These are phyloP conservation scores for Pseudovirgaria hyperparasitica DNA, from an alignment of 2,329 filamentous ascomycete species.

Conservation along the genomic window DNA sequence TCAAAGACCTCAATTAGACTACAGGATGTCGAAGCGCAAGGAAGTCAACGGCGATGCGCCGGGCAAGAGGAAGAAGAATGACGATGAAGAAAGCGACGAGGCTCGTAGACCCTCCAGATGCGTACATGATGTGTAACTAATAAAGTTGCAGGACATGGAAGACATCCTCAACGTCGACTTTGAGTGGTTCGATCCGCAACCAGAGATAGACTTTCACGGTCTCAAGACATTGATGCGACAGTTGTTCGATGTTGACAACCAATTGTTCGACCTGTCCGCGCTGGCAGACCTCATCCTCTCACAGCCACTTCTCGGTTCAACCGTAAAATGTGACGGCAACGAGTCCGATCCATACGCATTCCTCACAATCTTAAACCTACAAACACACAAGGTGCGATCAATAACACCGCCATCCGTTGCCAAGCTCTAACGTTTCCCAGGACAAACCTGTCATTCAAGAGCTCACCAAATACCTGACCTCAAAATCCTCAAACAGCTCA, in stretches of 20 bases:
- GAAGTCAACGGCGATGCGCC: conserved; percentile 24
- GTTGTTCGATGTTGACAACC: conserved; percentile 77
- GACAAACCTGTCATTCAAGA: conserved; percentile 60
- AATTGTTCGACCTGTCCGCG: conserved; percentile 75
- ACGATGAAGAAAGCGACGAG: conserved; percentile 25
- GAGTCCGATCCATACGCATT: conserved; percentile 88
- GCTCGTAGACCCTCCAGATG: conserved; percentile 9
- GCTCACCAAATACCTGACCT: conserved; percentile 57
- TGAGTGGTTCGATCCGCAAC: conserved; percentile 94
- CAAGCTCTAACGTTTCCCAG: conserved; percentile 15
- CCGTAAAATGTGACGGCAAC: conserved; percentile 93
- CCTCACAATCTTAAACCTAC: conserved; percentile 73
- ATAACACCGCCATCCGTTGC: not conserved
- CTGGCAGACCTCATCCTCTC: conserved; percentile 77
- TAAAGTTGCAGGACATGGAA: conserved; percentile 53
- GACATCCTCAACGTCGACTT: conserved; percentile 93
- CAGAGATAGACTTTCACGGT: conserved; percentile 86
- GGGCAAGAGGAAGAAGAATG: conserved; percentile 15
- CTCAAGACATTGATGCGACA: conserved; percentile 83
- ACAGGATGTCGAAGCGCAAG: conserved; percentile 24
- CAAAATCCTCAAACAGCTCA: conserved; percentile 39
- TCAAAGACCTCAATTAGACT: too few relatives aligned
- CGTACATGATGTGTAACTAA: conserved; percentile 5
- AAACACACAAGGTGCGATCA: conserved; percentile 49
- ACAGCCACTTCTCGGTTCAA: conserved; percentile 80